A percentile compares a stretch with the other conserved stretches of the same genome.
Conservation (phyloP, 2,329 filamentous ascomycete species). For the Aspergillus fumigatiaffinis region DNA sequence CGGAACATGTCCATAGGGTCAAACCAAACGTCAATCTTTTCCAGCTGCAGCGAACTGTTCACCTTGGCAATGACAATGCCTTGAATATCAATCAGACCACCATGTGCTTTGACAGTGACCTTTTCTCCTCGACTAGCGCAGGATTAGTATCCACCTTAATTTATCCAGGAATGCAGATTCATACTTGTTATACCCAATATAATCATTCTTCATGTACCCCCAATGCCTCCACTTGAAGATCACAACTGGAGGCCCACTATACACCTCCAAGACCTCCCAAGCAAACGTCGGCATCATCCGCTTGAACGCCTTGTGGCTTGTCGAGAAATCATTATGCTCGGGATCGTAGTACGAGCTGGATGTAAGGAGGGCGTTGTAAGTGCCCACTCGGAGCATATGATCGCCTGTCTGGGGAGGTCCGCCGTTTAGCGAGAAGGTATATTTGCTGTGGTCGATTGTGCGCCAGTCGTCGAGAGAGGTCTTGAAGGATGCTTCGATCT, state of each 20-base stretch:
- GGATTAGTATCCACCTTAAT: not conserved
- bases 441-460: conserved; percentile 58
- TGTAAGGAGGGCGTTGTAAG: conserved; percentile 65
- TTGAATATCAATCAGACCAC: conserved; percentile 59
- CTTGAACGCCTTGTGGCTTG: conserved; percentile 67
- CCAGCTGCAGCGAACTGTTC: conserved; percentile 57
- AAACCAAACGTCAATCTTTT: conserved; percentile 61
- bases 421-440: conserved; percentile 63
- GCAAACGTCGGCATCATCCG: conserved; percentile 70
- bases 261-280: conserved; percentile 67
- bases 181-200: conserved; percentile 61
- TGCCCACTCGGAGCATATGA: conserved; percentile 64
- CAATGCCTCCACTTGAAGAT: conserved; percentile 66
- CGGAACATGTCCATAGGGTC: conserved; percentile 65
- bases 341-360: conserved; percentile 63
- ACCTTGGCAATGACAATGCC: conserved; percentile 61
- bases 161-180: conserved; percentile 15
- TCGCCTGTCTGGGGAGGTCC: conserved; percentile 54
- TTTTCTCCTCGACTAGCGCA: conserved; percentile 61
- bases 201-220: conserved; percentile 64
- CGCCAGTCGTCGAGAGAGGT: conserved; percentile 59
- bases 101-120: conserved; percentile 59
- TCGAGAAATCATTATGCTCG: conserved; percentile 57
- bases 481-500: conserved; percentile 68
- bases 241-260: conserved; percentile 60